Evolutionary conservation across 768 basidiomycete genomes (phyloP).

Genomic region (Collybia nuda): DNA sequence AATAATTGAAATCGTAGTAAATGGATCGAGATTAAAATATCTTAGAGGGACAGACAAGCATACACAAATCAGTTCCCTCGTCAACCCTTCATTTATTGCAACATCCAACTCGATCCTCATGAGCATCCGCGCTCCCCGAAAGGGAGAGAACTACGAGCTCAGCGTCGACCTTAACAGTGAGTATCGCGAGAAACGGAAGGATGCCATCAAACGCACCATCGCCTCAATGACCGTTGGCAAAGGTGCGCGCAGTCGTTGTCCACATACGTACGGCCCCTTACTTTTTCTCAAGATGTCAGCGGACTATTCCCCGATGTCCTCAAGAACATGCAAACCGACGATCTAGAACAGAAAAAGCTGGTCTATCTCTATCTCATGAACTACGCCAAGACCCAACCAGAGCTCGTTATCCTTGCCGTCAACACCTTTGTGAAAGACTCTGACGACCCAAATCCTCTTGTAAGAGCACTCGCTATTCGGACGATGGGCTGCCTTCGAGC

Average conservation of each 20-base stretch:
- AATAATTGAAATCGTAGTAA: not conserved
- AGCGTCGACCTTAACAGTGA: conserved; percentile 96
- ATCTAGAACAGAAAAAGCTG: conserved; percentile 99
- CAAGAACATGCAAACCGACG: conserved; percentile 99
- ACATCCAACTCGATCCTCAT: conserved; percentile 24
- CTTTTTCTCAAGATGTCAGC: conserved; percentile 63
- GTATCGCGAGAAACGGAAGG: conserved; percentile 92
- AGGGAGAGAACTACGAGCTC: conserved; percentile 97
- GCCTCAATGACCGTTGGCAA: conserved; percentile 99
- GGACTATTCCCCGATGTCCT: conserved; percentile 97
- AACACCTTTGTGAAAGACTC: conserved; percentile 99
- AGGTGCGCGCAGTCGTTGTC: conserved; percentile 47
- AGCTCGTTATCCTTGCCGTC: conserved; percentile 97
- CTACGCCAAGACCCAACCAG: conserved; percentile 98
- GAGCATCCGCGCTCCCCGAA: conserved; percentile 60
- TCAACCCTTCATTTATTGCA: not conserved
- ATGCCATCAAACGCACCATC: conserved; percentile 97
- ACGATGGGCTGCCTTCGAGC: conserved; percentile 98
- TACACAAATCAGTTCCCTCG: not conserved
- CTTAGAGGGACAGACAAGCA: conserved; percentile 7
- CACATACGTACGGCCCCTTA: conserved; percentile 2
- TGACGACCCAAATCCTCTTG: conserved; percentile 94
- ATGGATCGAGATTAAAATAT: conserved; percentile 9
- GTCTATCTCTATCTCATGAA: conserved; percentile 99
- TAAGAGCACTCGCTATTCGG: conserved; percentile 93